Base-by-base conservation (phyloP, 2,329 filamentous ascomycete species). In the Aaosphaeria arxii region DNA sequence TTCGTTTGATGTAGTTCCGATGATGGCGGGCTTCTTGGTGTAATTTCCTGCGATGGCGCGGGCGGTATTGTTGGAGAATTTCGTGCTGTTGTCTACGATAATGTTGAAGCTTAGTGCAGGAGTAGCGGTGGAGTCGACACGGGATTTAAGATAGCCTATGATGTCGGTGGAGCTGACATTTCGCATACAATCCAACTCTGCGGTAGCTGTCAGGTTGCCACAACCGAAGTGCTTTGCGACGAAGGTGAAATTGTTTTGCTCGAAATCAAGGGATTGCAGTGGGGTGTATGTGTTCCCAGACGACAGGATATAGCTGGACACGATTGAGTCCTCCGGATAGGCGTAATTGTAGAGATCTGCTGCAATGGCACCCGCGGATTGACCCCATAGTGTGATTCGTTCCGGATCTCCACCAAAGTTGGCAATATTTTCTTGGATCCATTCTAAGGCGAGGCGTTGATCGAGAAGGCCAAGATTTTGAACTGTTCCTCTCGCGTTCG, bases 301-400 rank as follows among this genome's bases (percentile, higher is more conserved):
- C 42, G 59, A 49, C 54, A 63, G 55, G 24, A 67, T 65, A 17
- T 61, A 42, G 38, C 55, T 51, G 5, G 52, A 51, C 4, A 63
- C 71, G 28, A 81, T 81, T 5, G 78, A 76, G 39, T 81, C 75
- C 0, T 74, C 47, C 2, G 55, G 54, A 42, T 75, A 78, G 3
- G 78, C 74, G 44, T 78, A 80, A 5, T 74, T 69, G 65, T 74
- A 77, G 56, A 74, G 73, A 52, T 80, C 77, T 0, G 73, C 72
- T 1, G 70, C 61, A 3, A 71, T 60, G 7, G 66, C 65, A 1
- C 71, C 71, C 7, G 70, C 64, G 1, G 64, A 66, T 32, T 73
- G 69, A 3, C 71, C 71, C 63, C 67, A 74, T 3, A 73, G 56
- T 5, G 61, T 70, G 40, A 75, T 73, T 17, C 62, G 52, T 24